Base-by-base conservation (phyloP, 2,329 filamentous ascomycete species). In the Scytalidium sp. region DNA sequence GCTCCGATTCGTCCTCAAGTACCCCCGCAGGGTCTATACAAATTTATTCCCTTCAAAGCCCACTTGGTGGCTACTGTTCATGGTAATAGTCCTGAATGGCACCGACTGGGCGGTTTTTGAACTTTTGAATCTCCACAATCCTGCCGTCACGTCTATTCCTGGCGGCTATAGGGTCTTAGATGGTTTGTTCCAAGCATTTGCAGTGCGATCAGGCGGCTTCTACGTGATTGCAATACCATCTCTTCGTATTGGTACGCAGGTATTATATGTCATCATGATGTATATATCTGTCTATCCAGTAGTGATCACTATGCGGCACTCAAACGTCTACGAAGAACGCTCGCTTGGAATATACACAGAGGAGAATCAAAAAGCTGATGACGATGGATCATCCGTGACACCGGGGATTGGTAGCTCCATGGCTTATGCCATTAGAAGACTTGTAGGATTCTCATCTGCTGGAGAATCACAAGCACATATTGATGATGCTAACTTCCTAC, bases 281-380 rank as follows among this genome's bases (percentile, higher is more conserved):
- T 86, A 85, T 63, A 79, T 85, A 40, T 81, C 81, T 1, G 79
- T 76, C 2, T 85, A 83, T 52, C 83, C 83, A 0, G 75, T 85
- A 19, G 76, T 80, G 21, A 81, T 85, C 51, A 82, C 79, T 1
- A 80, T 85, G 67, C 78, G 85, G 22, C 81, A 84, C 61, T 85
- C 84, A 36, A 88, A 88, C 60, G 80, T 87, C 23, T 89, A 89
- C 60, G 85, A 88, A 62, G 84, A 89, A 59, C 74, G 82, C 6
- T 84, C 80, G 0, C 70, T 88, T 2, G 84, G 84, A 0, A 78
- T 85, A 25, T 81, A 83, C 51, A 67, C 64, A 10, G 51, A 58
- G 9, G 32, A 19, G 27, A 41, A 27, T 20, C 7, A 10, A n/a
- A n/a, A n/a, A 5, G 5, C 17, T 15, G 55, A 59, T 29, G 43